Base-by-base conservation (phyloP, 306 rosid genomes). In the Fagus crenata region DNA sequence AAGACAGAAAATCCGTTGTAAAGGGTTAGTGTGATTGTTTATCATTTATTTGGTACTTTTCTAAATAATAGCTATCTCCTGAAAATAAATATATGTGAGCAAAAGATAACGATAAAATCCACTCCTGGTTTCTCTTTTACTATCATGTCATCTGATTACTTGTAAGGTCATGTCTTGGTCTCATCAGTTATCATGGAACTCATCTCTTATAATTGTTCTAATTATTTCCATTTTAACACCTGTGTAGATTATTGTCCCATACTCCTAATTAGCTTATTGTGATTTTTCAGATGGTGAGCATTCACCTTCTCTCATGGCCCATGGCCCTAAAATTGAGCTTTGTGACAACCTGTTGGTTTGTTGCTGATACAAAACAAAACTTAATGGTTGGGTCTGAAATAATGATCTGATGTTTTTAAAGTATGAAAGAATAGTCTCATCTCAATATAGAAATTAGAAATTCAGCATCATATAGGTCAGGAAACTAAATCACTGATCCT, bases 1-100 rank as follows among this genome's bases (percentile, higher is more conserved):
- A 77, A 76, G 76, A 49, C 69, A 69, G 74, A 73, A 72, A 81
- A 53, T 78, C 77, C 74, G 70, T 77, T 80, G 71, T 67, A 55
- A 74, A 83, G 86, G 90, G 97, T 90, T 74, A 49, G 82, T 81
- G 73, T 58, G 49, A 67, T 42, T 70, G 67, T 18, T 55, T 42
- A 35, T 53, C 6, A 14, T 46, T 14, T 8, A 46, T 43, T 51
- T 63, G 65, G 56, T 56, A 6, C 22, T 6, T 36, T 39, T 75
- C 61, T 40, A 49, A 42, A 67, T 61, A 61, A 31, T n/a, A 35
- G 15, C 18, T 28, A 36, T 33, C 41, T 61, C 8, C 8, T 15
- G 4, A 4, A 32, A 33, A 12, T 2, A 32, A 4, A 32, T 31
- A 46, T 9, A 9, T 46, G 51, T 56, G 28, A 22, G 28, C 28